Conservation (phyloP, 2,329 filamentous ascomycete genomes). For the Scedosporium minutisporum region DNA sequence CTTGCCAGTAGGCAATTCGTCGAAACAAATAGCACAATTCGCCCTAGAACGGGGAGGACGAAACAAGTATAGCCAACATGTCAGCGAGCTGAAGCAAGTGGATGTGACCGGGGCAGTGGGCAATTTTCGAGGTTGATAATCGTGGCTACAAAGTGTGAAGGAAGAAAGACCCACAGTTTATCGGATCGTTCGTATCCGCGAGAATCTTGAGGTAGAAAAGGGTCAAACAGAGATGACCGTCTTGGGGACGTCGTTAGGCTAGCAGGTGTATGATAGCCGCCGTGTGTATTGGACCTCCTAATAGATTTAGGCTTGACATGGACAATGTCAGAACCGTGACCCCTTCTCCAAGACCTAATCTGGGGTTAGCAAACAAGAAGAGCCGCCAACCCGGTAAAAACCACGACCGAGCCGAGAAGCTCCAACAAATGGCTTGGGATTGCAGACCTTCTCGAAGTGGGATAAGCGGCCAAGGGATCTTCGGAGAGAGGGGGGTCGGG, state of each 20-base stretch:
- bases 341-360: constrained; percentile 1
- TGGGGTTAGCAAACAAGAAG: background rate
- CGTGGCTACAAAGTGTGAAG: background rate
- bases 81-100: background rate
- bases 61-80: background rate
- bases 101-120: background rate
- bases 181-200: background rate
- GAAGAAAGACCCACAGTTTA: background rate
- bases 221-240: constrained; percentile 3
- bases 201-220: background rate
- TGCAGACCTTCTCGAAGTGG: background rate
- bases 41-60: constrained; percentile 35
- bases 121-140: background rate
- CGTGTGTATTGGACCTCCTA: constrained; percentile 4
- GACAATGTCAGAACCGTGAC: constrained; percentile 6
- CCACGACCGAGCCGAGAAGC: background rate
- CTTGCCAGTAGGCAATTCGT: constrained; percentile 53
- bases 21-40: constrained; percentile 64
- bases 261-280: constrained; percentile 2
- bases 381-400: background rate
- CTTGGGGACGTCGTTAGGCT: constrained; percentile 3
- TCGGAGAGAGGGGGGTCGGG: constrained; percentile 1
- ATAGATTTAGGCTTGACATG: background rate
- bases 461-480: background rate
- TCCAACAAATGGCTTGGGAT: background rate